Conservation (phyloP, 139 green algal species). For the Marvania coccoides region DNA sequence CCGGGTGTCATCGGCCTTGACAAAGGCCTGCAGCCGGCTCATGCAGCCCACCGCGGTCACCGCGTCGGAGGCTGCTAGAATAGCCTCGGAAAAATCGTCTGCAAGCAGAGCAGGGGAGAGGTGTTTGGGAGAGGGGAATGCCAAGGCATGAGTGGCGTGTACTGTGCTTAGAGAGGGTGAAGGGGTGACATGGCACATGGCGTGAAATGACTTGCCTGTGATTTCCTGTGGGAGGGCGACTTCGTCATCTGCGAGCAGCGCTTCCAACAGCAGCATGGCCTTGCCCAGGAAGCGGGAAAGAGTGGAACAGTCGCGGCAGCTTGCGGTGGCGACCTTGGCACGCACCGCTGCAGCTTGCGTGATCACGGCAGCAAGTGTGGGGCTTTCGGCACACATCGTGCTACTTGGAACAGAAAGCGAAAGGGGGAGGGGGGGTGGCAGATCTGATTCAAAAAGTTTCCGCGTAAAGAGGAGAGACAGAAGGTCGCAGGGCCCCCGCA, state of each 20-base stretch:
- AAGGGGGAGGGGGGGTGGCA: too few relatives aligned
- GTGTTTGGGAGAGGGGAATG: too few relatives aligned
- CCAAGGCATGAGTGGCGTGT: too few relatives aligned
- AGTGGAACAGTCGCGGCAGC: background rate
- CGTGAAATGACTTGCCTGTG: too few relatives aligned
- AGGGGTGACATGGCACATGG: too few relatives aligned
- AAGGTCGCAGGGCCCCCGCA: too few relatives aligned
- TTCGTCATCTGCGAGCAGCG: background rate
- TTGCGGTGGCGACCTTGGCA: background rate
- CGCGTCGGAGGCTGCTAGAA: background rate
- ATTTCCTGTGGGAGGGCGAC: background rate
- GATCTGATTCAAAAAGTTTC: too few relatives aligned
- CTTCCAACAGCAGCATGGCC: constrained; percentile 13
- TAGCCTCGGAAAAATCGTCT: background rate
- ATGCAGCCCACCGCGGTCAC: background rate
- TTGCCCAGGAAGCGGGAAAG: constrained; percentile 25
- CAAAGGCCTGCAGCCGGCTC: background rate
- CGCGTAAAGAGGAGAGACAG: too few relatives aligned
- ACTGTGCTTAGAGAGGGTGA: too few relatives aligned
- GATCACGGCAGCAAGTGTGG: too few relatives aligned
- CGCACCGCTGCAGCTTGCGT: background rate
- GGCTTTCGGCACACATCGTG: too few relatives aligned
- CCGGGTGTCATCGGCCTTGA: background rate
- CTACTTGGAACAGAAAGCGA: too few relatives aligned
- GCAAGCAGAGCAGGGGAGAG: background rate